Base-by-base conservation (phyloP, 169 alveolate genomes). In the Toxoplasma gondii region DNA sequence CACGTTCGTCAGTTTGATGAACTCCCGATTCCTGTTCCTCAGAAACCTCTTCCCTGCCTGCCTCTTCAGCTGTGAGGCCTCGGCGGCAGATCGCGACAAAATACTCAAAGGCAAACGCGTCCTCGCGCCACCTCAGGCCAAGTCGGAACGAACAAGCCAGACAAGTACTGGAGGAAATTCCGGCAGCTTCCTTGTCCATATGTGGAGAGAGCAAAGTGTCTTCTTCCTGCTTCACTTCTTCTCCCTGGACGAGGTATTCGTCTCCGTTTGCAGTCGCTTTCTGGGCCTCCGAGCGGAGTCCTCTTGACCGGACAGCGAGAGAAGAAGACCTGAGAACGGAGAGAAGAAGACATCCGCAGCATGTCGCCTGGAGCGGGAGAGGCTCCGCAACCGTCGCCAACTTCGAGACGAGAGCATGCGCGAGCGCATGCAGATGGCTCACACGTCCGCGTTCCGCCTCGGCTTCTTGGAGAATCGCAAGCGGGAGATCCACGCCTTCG, bases 61-160 rank as follows among this genome's bases (percentile, higher is more conserved):
- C 58, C 58, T 49, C 22, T 49, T 12, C 22, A 12, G 58, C 12
- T 49, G 4, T 49, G 58, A 4, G 74, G 4, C 22, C 34, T 31
- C 74, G 24, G 74, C 74, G 22, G 86, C 86, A 78, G 41, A 29
- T 7, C 34, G 90, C 90, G n/a, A 82, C 90, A 49, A 41, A 82
- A 24, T 82, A 82, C 74, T 90, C 93, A 49, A 90, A 90, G 88
- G 74, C 49, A n/a, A 69, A 90, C 49, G 29, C 64, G 78, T 67
- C 87, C 29, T 53, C 88, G 44, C 93, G 87, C 93, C 93, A 90
- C 70, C 93, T 39, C 31, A 90, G 88, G 64, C 93, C 93, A 16
- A 90, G 24, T 5, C 53, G 90, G 69, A 82, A 36, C 36, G 90
- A 39, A 39, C 90, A 82, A n/a, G 36, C 29, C 2, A 12, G 44